These are phyloP conservation scores for Lentinula guzmanii DNA, from an alignment of 768 basidiomycete species.

Conservation along the genomic window DNA sequence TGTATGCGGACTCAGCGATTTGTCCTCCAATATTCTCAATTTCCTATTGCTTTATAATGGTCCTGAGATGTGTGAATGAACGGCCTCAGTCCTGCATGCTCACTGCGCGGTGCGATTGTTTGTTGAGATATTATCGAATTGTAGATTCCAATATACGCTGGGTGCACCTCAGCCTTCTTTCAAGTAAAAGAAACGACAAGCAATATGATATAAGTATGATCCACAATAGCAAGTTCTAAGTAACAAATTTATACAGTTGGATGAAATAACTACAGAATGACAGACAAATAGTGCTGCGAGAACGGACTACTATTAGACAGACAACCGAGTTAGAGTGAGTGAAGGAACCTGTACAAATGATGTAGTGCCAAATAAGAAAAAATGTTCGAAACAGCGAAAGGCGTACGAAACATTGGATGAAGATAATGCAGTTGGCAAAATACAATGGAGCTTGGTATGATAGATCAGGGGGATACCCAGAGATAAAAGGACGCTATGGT, in stretches of 20 bases:
- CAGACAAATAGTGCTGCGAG: slow-evolving; percentile 58
- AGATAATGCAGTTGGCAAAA: slow-evolving; percentile 59
- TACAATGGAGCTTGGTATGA: slow-evolving; percentile 63
- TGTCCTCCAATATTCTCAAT: neutral
- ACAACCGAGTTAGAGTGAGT: slow-evolving; percentile 47
- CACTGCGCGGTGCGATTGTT: no score
- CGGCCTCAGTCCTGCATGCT: no score
- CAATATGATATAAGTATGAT: slow-evolving; percentile 8
- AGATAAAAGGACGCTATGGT: slow-evolving; percentile 33
- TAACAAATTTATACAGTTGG: slow-evolving; percentile 50
- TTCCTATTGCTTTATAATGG: neutral
- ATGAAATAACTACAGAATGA: slow-evolving; percentile 68
- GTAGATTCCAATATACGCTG: no score
- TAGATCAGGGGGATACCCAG: slow-evolving; percentile 31
- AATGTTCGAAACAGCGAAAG: slow-evolving; percentile 24
- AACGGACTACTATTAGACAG: slow-evolving; percentile 58
- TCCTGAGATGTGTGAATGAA: neutral
- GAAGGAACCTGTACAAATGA: slow-evolving; percentile 59
- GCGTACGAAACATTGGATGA: slow-evolving; percentile 32
- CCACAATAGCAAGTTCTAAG: slow-evolving; percentile 17
- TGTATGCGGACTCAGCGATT: slow-evolving; percentile 4
- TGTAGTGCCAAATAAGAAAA: slow-evolving; percentile 22
- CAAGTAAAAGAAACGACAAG: neutral
- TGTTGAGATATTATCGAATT: no score
- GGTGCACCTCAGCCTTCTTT: no score